Evolutionary conservation across 1,284 basidiomycete species (phyloP).

Genomic region (Calocybe gambosa): DNA sequence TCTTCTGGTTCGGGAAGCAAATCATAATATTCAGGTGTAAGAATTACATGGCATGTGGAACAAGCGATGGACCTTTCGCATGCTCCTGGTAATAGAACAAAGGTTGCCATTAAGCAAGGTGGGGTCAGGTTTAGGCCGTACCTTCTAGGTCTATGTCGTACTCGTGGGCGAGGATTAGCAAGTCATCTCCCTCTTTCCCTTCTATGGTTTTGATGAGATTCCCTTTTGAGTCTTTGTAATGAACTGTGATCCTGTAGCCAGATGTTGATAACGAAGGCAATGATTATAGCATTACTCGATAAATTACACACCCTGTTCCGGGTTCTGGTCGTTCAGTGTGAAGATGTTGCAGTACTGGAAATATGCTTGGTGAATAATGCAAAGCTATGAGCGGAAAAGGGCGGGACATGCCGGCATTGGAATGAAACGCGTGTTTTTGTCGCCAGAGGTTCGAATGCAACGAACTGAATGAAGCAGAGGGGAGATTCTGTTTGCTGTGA

Average conservation of each 20-base stretch:
- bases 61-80: constrained; percentile 97
- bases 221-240: constrained; percentile 88
- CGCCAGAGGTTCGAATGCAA: neutral
- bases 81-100: constrained; percentile 76
- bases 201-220: constrained; percentile 81
- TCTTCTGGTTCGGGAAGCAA: constrained; percentile 58
- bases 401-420: constrained; percentile 12
- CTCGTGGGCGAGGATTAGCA: constrained; percentile 90
- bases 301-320: constrained; percentile 57
- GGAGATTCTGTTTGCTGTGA: neutral
- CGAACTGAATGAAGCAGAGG: neutral
- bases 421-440: constrained; percentile 11
- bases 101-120: too few species aligned
- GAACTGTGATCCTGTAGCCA: constrained; percentile 69
- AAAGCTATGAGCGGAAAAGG: neutral
- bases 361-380: neutral
- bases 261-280: neutral
- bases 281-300: neutral
- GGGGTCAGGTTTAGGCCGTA: constrained; percentile 26
- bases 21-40: constrained; percentile 82
- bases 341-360: constrained; percentile 31
- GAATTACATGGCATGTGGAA: constrained; percentile 95
- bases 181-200: constrained; percentile 90
- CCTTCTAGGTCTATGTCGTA: constrained; percentile 98
- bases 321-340: constrained; percentile 41